Evolutionary conservation across 73 alveolate species (phyloP).

Genomic region (Symbiodinium pilosum): DNA sequence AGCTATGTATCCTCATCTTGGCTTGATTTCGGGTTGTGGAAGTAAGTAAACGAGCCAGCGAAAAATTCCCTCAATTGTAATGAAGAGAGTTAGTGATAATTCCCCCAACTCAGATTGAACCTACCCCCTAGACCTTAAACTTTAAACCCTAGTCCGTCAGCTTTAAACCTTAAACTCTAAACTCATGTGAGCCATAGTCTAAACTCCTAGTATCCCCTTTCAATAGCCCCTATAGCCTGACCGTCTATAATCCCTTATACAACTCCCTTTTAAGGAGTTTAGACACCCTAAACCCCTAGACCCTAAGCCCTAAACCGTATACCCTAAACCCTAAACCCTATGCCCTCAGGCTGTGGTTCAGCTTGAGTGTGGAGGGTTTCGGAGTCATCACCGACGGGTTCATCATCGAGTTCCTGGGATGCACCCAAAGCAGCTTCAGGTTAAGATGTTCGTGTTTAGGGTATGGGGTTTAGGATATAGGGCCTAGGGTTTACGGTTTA

Average conservation of each 20-base stretch:
- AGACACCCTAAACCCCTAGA: background rate
- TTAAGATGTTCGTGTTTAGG: background rate
- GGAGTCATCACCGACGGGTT: constrained; percentile 49
- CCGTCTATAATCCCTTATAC: background rate
- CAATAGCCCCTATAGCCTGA: background rate
- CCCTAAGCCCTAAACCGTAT: background rate
- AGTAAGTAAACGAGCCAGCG: too few species aligned
- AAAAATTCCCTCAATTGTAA: too few species aligned
- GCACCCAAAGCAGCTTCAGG: background rate
- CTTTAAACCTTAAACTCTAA: background rate
- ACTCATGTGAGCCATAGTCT: background rate
- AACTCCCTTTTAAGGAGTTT: background rate
- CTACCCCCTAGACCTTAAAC: background rate
- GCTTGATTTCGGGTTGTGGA: too few species aligned
- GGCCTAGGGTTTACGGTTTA: background rate
- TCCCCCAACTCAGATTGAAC: too few species aligned
- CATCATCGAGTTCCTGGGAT: constrained; percentile 25
- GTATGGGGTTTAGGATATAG: background rate
- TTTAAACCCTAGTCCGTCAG: background rate
- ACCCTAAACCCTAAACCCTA: background rate
- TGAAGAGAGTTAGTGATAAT: too few species aligned
- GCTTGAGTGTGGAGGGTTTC: constrained; percentile 75
- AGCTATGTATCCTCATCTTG: too few species aligned
- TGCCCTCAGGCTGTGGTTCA: constrained; percentile 60
- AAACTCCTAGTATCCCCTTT: background rate